Evolutionary conservation across 1,139 yeast species (phyloP).

Genomic region (Magnusiomyces magnusii): DNA sequence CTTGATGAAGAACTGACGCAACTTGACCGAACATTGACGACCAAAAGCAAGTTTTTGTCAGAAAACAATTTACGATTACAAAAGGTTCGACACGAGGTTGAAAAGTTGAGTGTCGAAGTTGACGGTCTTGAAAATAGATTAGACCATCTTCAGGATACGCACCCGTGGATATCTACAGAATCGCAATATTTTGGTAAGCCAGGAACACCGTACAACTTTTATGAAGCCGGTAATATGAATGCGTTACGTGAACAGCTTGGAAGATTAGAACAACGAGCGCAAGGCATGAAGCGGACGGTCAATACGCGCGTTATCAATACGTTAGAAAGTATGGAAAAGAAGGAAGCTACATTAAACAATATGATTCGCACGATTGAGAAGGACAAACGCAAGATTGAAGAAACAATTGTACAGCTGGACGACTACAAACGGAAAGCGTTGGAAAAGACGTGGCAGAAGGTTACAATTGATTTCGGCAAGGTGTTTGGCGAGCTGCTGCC

Average conservation of each 20-base stretch:
- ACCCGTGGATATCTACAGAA: slow-evolving; percentile 68
- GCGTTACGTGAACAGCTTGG: slow-evolving; percentile 54
- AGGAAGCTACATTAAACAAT: slow-evolving; percentile 65
- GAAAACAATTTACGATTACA: slow-evolving; percentile 51
- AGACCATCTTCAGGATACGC: slow-evolving; percentile 45
- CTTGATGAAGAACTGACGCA: slow-evolving; percentile 73
- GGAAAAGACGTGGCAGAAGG: slow-evolving; percentile 77
- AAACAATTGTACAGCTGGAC: slow-evolving; percentile 78
- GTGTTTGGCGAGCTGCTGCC: slow-evolving; percentile 87
- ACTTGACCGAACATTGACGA: slow-evolving; percentile 45
- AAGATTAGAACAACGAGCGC: slow-evolving; percentile 53
- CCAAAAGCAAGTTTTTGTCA: slow-evolving; percentile 46
- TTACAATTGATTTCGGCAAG: slow-evolving; percentile 73
- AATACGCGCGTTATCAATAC: slow-evolving; percentile 86
- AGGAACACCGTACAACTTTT: slow-evolving; percentile 33
- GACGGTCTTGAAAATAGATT: slow-evolving; percentile 40
- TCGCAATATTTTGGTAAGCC: slow-evolving; percentile 39
- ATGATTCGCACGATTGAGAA: slow-evolving; percentile 86
- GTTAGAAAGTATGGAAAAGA: slow-evolving; percentile 91
- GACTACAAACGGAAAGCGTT: slow-evolving; percentile 81
- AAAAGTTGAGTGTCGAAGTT: slow-evolving; percentile 42
- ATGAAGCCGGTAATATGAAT: slow-evolving; percentile 47
- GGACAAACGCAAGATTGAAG: slow-evolving; percentile 85
- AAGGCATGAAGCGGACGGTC: slow-evolving; percentile 72
- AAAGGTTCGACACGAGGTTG: slow-evolving; percentile 57